Conservation (phyloP, 495 filamentous ascomycete genomes). For the Lichina pygmaea region DNA sequence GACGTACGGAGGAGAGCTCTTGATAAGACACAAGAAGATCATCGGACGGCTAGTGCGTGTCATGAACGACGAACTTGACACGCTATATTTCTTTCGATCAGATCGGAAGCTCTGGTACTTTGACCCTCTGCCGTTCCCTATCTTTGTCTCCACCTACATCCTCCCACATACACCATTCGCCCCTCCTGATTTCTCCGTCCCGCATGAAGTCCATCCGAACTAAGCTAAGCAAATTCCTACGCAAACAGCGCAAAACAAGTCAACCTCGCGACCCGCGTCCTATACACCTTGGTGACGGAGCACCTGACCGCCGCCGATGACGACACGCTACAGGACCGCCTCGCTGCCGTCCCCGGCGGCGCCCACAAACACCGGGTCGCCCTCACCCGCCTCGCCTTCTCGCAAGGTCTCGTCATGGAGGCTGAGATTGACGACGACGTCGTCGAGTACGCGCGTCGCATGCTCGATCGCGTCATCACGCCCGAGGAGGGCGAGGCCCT, state of each 20-base stretch:
- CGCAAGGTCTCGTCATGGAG: slow-evolving; percentile 32
- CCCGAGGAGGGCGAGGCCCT: slow-evolving; percentile 46
- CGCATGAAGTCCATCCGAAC: neutral
- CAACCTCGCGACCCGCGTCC: slow-evolving; percentile 31
- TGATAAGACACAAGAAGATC: slow-evolving; percentile 25
- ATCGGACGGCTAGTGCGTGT: slow-evolving; percentile 32
- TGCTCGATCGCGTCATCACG: slow-evolving; percentile 37
- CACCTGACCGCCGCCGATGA: slow-evolving; percentile 10
- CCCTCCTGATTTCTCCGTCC: no score
- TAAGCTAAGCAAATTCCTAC: neutral
- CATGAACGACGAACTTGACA: slow-evolving; percentile 35
- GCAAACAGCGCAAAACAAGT: slow-evolving; percentile 18
- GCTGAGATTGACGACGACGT: slow-evolving; percentile 38
- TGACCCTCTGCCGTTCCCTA: slow-evolving; percentile 2
- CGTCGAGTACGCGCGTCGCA: slow-evolving; percentile 32
- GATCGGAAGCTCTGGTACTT: slow-evolving; percentile 6
- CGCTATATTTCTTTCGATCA: slow-evolving; percentile 24
- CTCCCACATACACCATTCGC: neutral
- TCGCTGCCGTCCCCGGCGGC: slow-evolving; percentile 26
- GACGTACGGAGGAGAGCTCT: slow-evolving; percentile 21
- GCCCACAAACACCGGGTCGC: slow-evolving; percentile 38
- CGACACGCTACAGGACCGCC: slow-evolving; percentile 27
- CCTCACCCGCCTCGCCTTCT: slow-evolving; percentile 40
- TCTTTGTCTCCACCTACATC: neutral
- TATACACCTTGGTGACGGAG: slow-evolving; percentile 25